phyloP scores from a whole-genome alignment of 129 eudicot genomes.

The Centella asiatica region DNA sequence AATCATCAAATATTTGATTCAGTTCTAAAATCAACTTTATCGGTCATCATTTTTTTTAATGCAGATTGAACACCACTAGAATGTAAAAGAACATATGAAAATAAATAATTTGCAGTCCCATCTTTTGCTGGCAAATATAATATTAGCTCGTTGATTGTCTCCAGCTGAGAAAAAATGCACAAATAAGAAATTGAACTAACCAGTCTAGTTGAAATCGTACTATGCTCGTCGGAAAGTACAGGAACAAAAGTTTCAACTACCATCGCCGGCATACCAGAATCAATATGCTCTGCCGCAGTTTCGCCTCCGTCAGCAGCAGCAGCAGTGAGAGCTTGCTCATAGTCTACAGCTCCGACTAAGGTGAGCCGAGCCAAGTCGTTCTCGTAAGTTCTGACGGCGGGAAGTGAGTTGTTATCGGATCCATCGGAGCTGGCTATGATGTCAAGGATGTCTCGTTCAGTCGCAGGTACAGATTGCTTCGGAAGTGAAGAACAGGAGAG shows the following conservation, averaged over 20 bases:
- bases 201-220: slow-evolving; percentile 75
- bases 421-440: slow-evolving; percentile 33
- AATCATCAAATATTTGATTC: too few species aligned
- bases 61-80: too few species aligned
- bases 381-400: slow-evolving; percentile 74
- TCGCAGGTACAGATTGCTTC: slow-evolving; percentile 29
- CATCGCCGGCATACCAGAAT: slow-evolving; percentile 50
- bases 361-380: slow-evolving; percentile 65
- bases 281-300: slow-evolving; percentile 67
- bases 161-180: not conserved
- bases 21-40: too few species aligned
- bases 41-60: too few species aligned
- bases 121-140: too few species aligned
- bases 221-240: slow-evolving; percentile 48
- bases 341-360: slow-evolving; percentile 67
- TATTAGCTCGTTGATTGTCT: too few species aligned
- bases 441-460: slow-evolving; percentile 47
- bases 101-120: too few species aligned
- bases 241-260: slow-evolving; percentile 86
- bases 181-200: slow-evolving; percentile 30
- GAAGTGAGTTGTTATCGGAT: slow-evolving; percentile 26
- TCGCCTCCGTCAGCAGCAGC: slow-evolving; percentile 96
- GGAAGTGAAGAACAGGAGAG: slow-evolving; percentile 21
- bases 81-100: too few species aligned
- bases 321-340: slow-evolving; percentile 75